phyloP scores from a whole-genome alignment of 2,329 filamentous ascomycete genomes.

The Alternaria sp. region DNA sequence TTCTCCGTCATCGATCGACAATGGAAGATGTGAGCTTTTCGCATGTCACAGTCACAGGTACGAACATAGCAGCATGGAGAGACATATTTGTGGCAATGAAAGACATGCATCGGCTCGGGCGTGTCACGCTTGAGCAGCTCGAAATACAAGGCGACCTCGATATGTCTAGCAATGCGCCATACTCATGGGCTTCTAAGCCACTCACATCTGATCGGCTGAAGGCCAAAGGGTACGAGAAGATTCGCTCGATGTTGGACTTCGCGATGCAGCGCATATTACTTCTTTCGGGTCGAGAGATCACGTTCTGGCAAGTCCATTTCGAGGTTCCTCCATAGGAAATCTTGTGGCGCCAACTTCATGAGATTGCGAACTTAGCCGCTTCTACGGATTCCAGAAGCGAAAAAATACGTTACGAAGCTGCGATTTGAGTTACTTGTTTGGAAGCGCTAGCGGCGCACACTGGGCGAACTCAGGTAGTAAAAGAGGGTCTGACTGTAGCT shows the following conservation, averaged over 20 bases:
- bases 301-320: background rate
- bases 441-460: background rate
- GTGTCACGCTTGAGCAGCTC: background rate
- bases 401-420: background rate
- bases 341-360: no score
- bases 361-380: background rate
- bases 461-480: background rate
- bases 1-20: background rate
- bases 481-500: background rate
- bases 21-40: background rate
- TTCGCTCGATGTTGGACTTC: background rate
- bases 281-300: background rate
- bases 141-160: background rate
- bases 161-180: background rate
- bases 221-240: background rate
- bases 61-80: background rate
- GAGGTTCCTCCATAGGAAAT: background rate
- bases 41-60: background rate
- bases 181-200: background rate
- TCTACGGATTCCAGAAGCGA: background rate
- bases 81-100: background rate
- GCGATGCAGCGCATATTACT: background rate
- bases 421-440: background rate
- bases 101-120: background rate
- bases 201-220: background rate